phyloP scores from a whole-genome alignment of 2,329 filamentous ascomycete genomes.

The Diaporthe nobilis region DNA sequence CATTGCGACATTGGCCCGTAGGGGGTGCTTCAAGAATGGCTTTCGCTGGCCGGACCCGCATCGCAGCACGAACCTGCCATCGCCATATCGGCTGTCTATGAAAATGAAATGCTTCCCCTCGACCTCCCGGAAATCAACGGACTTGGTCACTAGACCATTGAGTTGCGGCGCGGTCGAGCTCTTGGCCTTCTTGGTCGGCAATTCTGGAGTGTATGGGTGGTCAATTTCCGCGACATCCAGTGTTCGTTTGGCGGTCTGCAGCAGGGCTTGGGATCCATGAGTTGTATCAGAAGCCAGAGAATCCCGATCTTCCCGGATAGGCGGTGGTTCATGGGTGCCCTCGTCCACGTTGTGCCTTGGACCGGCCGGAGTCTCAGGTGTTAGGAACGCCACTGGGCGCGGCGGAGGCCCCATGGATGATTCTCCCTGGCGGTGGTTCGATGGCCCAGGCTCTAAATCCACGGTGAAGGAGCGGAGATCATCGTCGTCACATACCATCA shows the following conservation, averaged over 20 bases:
- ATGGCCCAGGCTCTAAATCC: slow-evolving; percentile 3
- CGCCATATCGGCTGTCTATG: slow-evolving; percentile 3
- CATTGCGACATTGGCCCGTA: background rate
- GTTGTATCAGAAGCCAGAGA: background rate
- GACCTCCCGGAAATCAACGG: background rate
- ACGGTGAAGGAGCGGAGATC: slow-evolving; percentile 26
- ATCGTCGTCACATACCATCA: background rate
- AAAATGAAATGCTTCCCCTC: slow-evolving; percentile 4
- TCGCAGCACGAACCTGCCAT: slow-evolving; percentile 3
- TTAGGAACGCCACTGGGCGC: background rate
- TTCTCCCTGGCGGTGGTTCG: background rate
- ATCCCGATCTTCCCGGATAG: background rate
- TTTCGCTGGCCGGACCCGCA: background rate
- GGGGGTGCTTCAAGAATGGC: background rate
- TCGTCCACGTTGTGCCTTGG: background rate
- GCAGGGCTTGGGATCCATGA: background rate
- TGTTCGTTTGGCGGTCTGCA: slow-evolving; percentile 1
- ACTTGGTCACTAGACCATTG: background rate
- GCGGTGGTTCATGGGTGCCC: background rate
- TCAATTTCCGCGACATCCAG: background rate
- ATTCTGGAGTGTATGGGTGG: background rate
- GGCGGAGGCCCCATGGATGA: slow-evolving; percentile 23
- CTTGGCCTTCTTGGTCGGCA: slow-evolving; percentile 15
- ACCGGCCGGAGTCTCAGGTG: background rate
- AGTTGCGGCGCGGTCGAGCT: background rate